Evolutionary conservation across 2,329 filamentous ascomycete genomes (phyloP), one percentile per base, ranked within the genome.

Genomic region (Penicillium sp.): DNA sequence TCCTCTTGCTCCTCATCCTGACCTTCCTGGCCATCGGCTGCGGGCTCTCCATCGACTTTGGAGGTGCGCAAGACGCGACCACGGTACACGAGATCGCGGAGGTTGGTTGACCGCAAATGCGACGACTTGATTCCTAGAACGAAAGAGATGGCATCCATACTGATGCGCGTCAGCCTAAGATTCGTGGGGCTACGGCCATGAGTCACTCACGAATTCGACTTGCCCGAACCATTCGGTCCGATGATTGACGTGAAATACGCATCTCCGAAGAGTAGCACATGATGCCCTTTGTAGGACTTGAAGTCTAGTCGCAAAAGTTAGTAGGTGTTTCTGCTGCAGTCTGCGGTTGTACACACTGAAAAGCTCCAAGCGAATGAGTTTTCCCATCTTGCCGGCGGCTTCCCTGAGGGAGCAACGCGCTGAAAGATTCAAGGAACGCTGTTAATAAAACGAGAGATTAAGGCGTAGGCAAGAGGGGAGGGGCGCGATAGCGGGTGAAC

Each of bases 221-320:
- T 99, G 58, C 93, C 93, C 30, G 93, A 97, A 77, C 93, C 93
- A 91, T 99, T 99, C 69, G 93, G 93, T 5, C 95, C 93, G 66
- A 99, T 97, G 66, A 99, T 96, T 35, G 93, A 99, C 41, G 93
- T 99, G 72, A 99, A 99, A 74, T 96, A 97, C 2, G 91, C 95
- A 75, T 99, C 92, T 65, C 92, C 92, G 64, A 99, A 96, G 45
- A 96, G 82, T 37, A 99, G 83, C 53, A 83, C 86, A 75, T 99
- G 93, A 64, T 96, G 91, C 50, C 91, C 93, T 72, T 95, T 95
- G 78, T 99, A 99, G 63, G 93, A 97, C 77, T 99, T 99, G 83
- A 99, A 99, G 77, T 99, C 88, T 93, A 64, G 41, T 30, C 45
- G 67, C 52, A 71, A 60, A 35, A 38, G 52, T 67, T 50, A 65